Percentiles rank a stretch among this genome's conserved stretches.
Conservation (phyloP, 2,329 filamentous ascomycete species). For the Beauveria varroae region DNA sequence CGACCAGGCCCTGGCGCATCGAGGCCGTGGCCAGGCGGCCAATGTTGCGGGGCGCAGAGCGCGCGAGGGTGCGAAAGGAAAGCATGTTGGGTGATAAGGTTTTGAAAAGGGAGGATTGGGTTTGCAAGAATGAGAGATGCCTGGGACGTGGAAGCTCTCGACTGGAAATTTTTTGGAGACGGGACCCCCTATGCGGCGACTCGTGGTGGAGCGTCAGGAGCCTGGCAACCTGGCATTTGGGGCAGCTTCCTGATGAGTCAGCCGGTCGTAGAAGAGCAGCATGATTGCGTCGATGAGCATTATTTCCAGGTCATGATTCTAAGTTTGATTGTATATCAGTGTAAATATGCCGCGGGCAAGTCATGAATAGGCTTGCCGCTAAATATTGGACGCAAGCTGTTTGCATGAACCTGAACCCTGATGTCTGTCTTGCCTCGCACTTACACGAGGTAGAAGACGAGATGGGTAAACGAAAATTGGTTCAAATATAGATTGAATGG, state of each 20-base stretch:
- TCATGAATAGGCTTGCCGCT: no score
- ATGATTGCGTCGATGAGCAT: not conserved
- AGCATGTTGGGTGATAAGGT: conserved; percentile 44
- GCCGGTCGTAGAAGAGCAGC: not conserved
- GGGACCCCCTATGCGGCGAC: not conserved
- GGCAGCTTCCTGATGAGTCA: conserved; percentile 8
- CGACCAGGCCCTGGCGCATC: conserved; percentile 39
- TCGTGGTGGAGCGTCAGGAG: not conserved
- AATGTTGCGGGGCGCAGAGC: conserved; percentile 58
- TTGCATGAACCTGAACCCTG: no score
- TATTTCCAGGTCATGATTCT: no score
- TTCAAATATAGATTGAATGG: no score
- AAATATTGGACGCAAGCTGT: no score
- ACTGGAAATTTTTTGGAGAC: conserved; percentile 1
- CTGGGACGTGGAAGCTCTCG: not conserved
- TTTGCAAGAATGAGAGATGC: not conserved
- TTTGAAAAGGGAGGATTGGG: not conserved
- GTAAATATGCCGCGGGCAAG: no score
- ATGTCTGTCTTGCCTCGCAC: no score
- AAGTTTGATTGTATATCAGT: no score
- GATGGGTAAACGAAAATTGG: no score
- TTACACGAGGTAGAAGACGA: no score
- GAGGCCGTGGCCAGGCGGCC: conserved; percentile 48
- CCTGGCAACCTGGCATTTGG: conserved; percentile 7
- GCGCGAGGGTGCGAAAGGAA: conserved; percentile 57